Base-by-base conservation (phyloP, 257 asterid species). In the Penstemon newberryi region DNA sequence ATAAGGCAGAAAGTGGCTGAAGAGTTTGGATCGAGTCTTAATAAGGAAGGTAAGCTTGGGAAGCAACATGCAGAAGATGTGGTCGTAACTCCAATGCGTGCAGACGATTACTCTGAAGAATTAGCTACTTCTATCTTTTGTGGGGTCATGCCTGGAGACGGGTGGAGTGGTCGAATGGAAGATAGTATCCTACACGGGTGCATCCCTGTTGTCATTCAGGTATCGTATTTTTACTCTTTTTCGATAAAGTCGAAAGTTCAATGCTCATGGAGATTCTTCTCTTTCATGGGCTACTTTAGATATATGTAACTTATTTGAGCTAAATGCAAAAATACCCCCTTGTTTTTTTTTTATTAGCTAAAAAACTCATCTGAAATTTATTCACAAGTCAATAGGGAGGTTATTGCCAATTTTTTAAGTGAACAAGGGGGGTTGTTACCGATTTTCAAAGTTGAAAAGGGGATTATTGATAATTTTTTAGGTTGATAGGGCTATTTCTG, bases 101-200 rank as follows among this genome's bases (percentile, higher is more conserved):
- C 86, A 51, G 84, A 82, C 9, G 75, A 85, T 77, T 94, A 94
- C 68, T 85, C 85, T 4, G 84, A 78, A 69, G 95, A 88, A 76
- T 58, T 94, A 73, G 96, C 90, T 10, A 91, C 68, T 62, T 90
- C 99, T 7, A 60, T 71, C 55, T 94, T 94, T 67, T 94, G 99
- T 67, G 99, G 99, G 70, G 97, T 94, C 44, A 90, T 94, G 99
- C 99, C 99, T 39, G 99, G 99, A 72, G 99, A 94, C 66, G 99
- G 99, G 47, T 94, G 99, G 99, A 91, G 99, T 54, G 99, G 99
- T 49, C 89, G 99, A 62, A 89, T 94, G 96, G 99, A 94, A 78
- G 99, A 94, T 80, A 91, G 96, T 63, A 84, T 94, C 71, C 81
- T 81, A 56, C 99, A 91, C 64, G 99, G 97, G 33, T 94, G 99